Evolutionary conservation across 495 filamentous ascomycete species (phyloP).

Genomic region (Trichodelitschia bisporula): DNA sequence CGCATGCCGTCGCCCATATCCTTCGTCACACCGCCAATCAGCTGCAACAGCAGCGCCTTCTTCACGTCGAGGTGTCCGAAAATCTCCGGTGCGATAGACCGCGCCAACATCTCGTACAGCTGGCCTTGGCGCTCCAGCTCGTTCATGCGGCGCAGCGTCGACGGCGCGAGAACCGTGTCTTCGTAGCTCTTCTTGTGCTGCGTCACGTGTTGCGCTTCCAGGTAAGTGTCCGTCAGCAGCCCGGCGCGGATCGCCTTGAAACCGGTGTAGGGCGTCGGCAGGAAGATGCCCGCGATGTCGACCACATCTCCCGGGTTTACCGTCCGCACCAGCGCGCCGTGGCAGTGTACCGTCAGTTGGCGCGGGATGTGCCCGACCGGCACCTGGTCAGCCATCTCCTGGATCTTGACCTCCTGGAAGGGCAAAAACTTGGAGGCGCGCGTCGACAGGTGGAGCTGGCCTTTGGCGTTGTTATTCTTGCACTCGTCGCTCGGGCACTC

Average conservation of each 20-base stretch:
- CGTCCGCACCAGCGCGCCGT: constrained; percentile 59
- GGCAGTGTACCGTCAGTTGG: constrained; percentile 67
- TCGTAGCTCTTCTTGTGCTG: constrained; percentile 98
- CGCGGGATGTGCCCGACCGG: constrained; percentile 93
- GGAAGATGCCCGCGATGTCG: constrained; percentile 82
- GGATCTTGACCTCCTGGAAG: constrained; percentile 96
- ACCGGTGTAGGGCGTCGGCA: constrained; percentile 91
- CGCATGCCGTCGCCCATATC: constrained; percentile 95
- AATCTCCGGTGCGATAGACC: constrained; percentile 93
- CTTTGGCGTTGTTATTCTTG: constrained; percentile 70
- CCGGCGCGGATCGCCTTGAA: constrained; percentile 93
- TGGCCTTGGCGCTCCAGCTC: constrained; percentile 60
- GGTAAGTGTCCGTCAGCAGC: constrained; percentile 83
- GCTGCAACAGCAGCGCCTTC: constrained; percentile 78
- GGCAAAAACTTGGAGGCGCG: constrained; percentile 89
- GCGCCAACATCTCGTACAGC: constrained; percentile 80
- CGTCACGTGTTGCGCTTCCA: constrained; percentile 76
- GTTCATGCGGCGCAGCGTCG: constrained; percentile 56
- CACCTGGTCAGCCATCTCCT: constrained; percentile 95
- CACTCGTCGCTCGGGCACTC: constrained; percentile 76
- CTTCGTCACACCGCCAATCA: constrained; percentile 93
- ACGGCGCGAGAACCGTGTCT: constrained; percentile 52
- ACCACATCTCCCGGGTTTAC: constrained; percentile 87
- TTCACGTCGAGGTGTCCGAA: constrained; percentile 93
- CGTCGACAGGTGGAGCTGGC: constrained; percentile 78